A percentile compares a stretch with the other conserved stretches of the same genome.
Conservation (phyloP, 2,329 filamentous ascomycete species). For the Colletotrichum lentis region DNA sequence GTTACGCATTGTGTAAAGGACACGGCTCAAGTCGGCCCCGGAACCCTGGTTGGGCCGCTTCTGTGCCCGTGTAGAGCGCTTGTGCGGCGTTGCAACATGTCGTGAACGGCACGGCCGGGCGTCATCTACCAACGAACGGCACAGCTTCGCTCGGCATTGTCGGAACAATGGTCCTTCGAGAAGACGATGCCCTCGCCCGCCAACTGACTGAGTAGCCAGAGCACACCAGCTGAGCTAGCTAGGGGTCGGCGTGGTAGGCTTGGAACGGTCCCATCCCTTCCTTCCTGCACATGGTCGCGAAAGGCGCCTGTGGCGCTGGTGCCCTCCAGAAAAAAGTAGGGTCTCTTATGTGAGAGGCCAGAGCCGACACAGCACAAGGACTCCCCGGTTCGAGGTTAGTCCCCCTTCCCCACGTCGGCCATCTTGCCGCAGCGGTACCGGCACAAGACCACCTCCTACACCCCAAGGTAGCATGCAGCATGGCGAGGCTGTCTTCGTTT, state of each 20-base stretch:
- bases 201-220: background rate
- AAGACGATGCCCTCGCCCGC: background rate
- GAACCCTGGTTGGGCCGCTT: background rate
- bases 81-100: slow-evolving; percentile 1
- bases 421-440: slow-evolving; percentile 2
- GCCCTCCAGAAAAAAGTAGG: slow-evolving; percentile 2
- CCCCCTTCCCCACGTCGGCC: background rate
- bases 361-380: slow-evolving; percentile 8
- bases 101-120: background rate
- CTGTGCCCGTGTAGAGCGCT: background rate
- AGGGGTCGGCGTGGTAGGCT: background rate
- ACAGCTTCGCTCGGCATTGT: slow-evolving; percentile 15
- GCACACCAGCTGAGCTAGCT: slow-evolving; percentile 9
- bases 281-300: slow-evolving; percentile 1
- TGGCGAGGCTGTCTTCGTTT: slow-evolving; percentile 10
- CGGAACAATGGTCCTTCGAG: slow-evolving; percentile 13
- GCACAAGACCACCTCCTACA: background rate
- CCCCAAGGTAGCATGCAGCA: background rate
- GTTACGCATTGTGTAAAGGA: background rate
- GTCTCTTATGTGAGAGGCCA: background rate
- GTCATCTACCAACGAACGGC: background rate
- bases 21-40: background rate
- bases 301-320: slow-evolving; percentile 27
- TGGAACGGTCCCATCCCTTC: slow-evolving; percentile 7
- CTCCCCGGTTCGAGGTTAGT: background rate